phyloP scores from a whole-genome alignment of 768 basidiomycete species.

The Sarcomyxa edulis region DNA sequence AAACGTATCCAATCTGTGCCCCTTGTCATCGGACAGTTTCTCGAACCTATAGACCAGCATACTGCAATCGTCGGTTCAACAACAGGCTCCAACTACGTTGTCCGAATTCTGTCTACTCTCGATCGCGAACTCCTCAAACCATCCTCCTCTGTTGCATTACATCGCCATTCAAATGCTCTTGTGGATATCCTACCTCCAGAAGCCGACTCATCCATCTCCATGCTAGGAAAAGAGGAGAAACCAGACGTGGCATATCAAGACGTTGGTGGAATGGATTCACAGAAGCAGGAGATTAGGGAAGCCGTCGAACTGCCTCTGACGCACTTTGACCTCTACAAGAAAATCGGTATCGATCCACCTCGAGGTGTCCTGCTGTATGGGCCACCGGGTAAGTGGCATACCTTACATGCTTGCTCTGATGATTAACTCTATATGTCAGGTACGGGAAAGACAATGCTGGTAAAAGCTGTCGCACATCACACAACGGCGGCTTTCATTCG shows the following conservation, averaged over 20 bases:
- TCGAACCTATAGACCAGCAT: conserved; percentile 97
- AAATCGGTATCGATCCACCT: conserved; percentile 99
- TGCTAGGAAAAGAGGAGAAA: conserved; percentile 92
- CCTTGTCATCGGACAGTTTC: conserved; percentile 97
- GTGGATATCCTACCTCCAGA: conserved; percentile 98
- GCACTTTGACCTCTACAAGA: conserved; percentile 98
- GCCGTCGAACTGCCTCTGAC: conserved; percentile 94
- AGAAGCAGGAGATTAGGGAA: conserved; percentile 99
- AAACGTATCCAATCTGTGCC: conserved; percentile 99
- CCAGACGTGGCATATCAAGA: conserved; percentile 93
- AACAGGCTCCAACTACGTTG: conserved; percentile 97
- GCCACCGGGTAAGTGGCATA: conserved; percentile 69
- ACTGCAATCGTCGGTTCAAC: conserved; percentile 97
- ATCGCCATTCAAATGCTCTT: conserved; percentile 96
- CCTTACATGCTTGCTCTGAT: conserved; percentile 1
- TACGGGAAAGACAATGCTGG: conserved; percentile 98
- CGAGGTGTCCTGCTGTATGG: conserved; percentile 95
- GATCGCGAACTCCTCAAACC: conserved; percentile 98
- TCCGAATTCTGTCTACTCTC: conserved; percentile 92
- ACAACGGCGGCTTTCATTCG: conserved; percentile 98
- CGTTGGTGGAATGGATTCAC: conserved; percentile 94
- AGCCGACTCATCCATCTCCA: conserved; percentile 93
- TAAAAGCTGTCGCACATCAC: conserved; percentile 98
- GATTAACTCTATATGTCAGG: conserved; percentile 38
- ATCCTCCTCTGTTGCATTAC: conserved; percentile 95